A percentile compares a stretch with the other conserved stretches of the same genome.
Conservation (phyloP, 331 rosid species). For the Quercus lobata region DNA sequence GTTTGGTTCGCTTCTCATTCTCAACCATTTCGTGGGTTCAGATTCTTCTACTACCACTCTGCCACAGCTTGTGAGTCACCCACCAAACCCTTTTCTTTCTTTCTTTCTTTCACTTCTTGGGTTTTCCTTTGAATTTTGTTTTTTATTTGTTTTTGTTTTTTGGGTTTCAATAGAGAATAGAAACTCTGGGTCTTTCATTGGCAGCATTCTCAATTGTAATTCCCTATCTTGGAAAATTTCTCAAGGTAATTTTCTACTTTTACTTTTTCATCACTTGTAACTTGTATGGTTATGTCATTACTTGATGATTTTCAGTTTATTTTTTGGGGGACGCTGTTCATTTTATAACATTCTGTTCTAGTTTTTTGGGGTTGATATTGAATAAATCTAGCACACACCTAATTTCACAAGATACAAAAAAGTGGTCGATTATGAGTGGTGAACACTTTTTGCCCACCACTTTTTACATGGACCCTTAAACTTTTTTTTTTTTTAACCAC, state of each 20-base stretch:
- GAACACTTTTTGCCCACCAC: too few relatives aligned
- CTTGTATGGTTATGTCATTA: not conserved
- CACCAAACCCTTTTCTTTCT: not conserved
- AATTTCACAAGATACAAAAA: too few relatives aligned
- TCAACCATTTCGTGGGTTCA: slow-evolving; percentile 72
- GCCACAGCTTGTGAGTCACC: slow-evolving; percentile 55
- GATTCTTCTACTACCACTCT: slow-evolving; percentile 45
- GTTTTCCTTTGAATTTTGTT: not conserved
- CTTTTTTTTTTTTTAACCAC: too few relatives aligned
- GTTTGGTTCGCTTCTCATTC: slow-evolving; percentile 73
- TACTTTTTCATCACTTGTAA: not conserved
- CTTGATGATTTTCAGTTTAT: too few relatives aligned
- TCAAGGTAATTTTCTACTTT: slow-evolving; percentile 54
- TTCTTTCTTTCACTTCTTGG: slow-evolving; percentile 1
- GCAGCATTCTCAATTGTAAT: slow-evolving; percentile 71
- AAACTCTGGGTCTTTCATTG: slow-evolving; percentile 76
- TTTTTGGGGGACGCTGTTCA: too few relatives aligned
- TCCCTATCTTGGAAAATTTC: slow-evolving; percentile 82
- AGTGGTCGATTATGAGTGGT: too few relatives aligned
- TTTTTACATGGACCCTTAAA: too few relatives aligned
- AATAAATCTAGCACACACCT: too few relatives aligned
- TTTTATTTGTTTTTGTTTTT: slow-evolving; percentile 2
- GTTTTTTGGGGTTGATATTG: too few relatives aligned
- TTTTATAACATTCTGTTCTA: too few relatives aligned
- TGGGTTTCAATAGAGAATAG: slow-evolving; percentile 48